phyloP scores from a whole-genome alignment of 495 filamentous ascomycete species.

The Lasiosphaeriaceae sp. region DNA sequence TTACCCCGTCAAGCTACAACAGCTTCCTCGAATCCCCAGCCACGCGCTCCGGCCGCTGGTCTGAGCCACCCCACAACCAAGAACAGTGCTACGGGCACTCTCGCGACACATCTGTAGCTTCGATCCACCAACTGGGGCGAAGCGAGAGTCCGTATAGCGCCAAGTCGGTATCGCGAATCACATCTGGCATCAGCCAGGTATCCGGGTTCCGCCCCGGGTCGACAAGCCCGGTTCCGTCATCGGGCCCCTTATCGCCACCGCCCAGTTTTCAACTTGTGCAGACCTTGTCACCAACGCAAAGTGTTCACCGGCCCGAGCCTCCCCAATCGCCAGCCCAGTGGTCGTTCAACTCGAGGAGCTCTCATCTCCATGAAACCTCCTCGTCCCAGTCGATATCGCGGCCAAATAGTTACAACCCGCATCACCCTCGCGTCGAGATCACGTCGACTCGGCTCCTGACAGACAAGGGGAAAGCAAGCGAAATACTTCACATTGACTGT shows the following conservation, averaged over 20 bases:
- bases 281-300: background rate
- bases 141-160: background rate
- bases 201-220: background rate
- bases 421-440: constrained; percentile 5
- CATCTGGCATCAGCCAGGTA: background rate
- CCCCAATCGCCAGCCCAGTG: background rate
- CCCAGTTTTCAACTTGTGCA: background rate
- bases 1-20: background rate
- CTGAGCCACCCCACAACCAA: constrained; percentile 4
- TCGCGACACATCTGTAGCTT: background rate
- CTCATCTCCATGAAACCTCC: background rate
- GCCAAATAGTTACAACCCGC: background rate
- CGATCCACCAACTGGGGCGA: background rate
- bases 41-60: constrained; percentile 10
- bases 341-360: constrained; percentile 1
- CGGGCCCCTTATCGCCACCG: no score
- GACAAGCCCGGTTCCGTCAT: background rate
- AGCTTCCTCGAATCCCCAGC: background rate
- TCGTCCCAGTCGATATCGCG: background rate
- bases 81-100: background rate
- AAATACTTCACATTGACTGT: constrained; percentile 25
- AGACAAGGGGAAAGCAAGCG: constrained; percentile 21
- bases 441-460: constrained; percentile 15
- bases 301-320: background rate
- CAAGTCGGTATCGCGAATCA: background rate